These are phyloP conservation scores for Silene coronaria DNA, from an alignment of 179 eudicot species.

Conservation along the genomic window DNA sequence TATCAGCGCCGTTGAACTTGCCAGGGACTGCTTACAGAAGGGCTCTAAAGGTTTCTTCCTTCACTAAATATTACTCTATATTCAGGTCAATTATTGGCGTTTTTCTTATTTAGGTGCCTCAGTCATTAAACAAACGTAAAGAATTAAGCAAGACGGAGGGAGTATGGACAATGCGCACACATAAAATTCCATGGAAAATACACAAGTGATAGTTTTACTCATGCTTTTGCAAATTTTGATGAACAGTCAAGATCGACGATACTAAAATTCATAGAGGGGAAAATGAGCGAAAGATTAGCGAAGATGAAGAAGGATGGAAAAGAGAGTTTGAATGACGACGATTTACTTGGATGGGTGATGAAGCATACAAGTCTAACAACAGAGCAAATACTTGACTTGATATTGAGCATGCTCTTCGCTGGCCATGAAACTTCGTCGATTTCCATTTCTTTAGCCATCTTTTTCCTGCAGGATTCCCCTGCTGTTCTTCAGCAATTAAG, in stretches of 20 bases:
- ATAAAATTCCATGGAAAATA: too few species aligned
- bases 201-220: too few species aligned
- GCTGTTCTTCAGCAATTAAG: constrained; percentile 58
- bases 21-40: constrained; percentile 88
- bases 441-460: constrained; percentile 77
- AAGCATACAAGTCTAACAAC: constrained; percentile 71
- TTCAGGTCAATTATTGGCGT: too few species aligned
- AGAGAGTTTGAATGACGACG: constrained; percentile 38
- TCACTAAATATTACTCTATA: neutral
- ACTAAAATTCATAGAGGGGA: constrained; percentile 61
- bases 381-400: constrained; percentile 83
- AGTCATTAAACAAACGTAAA: too few species aligned
- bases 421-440: constrained; percentile 97
- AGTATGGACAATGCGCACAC: too few species aligned
- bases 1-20: constrained; percentile 78
- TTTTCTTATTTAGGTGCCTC: too few species aligned
- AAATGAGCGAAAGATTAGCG: constrained; percentile 56
- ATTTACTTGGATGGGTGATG: constrained; percentile 85
- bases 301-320: constrained; percentile 21
- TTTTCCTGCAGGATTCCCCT: constrained; percentile 70
- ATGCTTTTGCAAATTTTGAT: neutral
- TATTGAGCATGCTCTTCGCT: constrained; percentile 79
- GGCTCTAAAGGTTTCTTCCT: constrained; percentile 55
- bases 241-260: constrained; percentile 56
- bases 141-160: too few species aligned